Percentiles rank a stretch among this genome's conserved stretches.
Conservation (phyloP, 352 stramenopile species). For the Phytophthora aleatoria region DNA sequence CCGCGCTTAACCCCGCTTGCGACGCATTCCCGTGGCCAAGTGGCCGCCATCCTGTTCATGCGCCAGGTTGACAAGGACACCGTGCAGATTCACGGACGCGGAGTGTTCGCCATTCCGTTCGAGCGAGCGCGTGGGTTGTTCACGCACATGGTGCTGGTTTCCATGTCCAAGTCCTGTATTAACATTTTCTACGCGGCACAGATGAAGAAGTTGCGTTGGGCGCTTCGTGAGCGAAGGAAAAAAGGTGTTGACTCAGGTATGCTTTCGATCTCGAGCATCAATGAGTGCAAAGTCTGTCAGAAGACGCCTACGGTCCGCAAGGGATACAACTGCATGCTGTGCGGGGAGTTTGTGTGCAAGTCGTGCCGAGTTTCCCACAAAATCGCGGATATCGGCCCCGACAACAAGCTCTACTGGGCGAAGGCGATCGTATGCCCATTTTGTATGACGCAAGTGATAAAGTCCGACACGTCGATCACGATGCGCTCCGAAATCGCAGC, state of each 20-base stretch:
- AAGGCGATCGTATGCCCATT: constrained; percentile 37
- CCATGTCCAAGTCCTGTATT: constrained; percentile 37
- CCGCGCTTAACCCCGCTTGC: constrained; percentile 25
- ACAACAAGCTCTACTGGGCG: constrained; percentile 43
- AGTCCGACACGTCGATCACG: constrained; percentile 31
- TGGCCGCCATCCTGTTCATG: constrained; percentile 28
- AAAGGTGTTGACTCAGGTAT: constrained; percentile 1
- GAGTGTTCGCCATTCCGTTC: constrained; percentile 32
- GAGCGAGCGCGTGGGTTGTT: constrained; percentile 29
- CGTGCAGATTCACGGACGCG: constrained; percentile 27
- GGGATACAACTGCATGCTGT: constrained; percentile 35
- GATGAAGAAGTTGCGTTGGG: constrained; percentile 43
- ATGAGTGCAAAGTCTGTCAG: constrained; percentile 37
- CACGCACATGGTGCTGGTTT: constrained; percentile 34
- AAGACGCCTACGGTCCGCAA: constrained; percentile 31
- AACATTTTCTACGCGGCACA: constrained; percentile 39
- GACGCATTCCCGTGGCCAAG: constrained; percentile 28
- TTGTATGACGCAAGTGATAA: constrained; percentile 41
- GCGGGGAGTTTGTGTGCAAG: constrained; percentile 33
- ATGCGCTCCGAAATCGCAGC: constrained; percentile 38
- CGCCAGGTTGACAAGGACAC: constrained; percentile 27
- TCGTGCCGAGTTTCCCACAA: constrained; percentile 36
- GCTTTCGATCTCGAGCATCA: constrained; percentile 5
- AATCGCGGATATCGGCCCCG: constrained; percentile 28
- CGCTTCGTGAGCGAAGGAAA: constrained; percentile 26